phyloP scores from a whole-genome alignment of 2,329 filamentous ascomycete genomes.

The Colletotrichum camelliae region DNA sequence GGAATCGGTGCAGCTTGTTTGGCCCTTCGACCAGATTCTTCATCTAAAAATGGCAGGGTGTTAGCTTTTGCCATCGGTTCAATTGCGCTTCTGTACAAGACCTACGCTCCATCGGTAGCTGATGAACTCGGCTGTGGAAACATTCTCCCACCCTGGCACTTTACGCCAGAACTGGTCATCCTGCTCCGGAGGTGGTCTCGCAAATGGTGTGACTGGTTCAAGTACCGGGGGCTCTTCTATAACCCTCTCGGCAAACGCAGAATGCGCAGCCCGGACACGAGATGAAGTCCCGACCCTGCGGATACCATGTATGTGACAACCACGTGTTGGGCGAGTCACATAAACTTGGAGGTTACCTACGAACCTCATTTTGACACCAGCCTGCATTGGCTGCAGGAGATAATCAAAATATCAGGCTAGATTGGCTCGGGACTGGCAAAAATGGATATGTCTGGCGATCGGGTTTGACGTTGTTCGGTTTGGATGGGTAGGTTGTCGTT shows the following conservation, averaged over 20 bases:
- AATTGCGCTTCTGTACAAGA: not conserved
- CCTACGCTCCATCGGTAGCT: conserved; percentile 61
- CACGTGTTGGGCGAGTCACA: not conserved
- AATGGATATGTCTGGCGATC: not conserved
- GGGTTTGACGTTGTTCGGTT: not conserved
- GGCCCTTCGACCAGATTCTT: conserved; percentile 55
- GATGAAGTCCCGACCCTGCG: not conserved
- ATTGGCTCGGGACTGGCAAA: not conserved
- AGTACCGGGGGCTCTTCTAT: not conserved
- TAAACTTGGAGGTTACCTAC: not conserved
- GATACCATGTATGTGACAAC: not conserved
- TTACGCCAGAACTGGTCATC: conserved; percentile 55
- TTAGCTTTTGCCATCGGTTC: not conserved
- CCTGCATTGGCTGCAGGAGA: not conserved
- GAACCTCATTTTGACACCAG: not conserved
- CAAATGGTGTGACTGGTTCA: not conserved
- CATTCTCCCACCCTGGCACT: conserved; percentile 53
- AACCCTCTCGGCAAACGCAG: not conserved
- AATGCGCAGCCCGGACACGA: not conserved
- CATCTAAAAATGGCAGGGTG: conserved; percentile 34
- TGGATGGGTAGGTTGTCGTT: not conserved
- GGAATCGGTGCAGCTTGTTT: conserved; percentile 51
- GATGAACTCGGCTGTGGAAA: conserved; percentile 53
- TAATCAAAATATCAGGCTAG: not conserved
- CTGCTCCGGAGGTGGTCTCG: not conserved